Conservation (phyloP, 345 rosid species). For the Citrus reticulata region DNA sequence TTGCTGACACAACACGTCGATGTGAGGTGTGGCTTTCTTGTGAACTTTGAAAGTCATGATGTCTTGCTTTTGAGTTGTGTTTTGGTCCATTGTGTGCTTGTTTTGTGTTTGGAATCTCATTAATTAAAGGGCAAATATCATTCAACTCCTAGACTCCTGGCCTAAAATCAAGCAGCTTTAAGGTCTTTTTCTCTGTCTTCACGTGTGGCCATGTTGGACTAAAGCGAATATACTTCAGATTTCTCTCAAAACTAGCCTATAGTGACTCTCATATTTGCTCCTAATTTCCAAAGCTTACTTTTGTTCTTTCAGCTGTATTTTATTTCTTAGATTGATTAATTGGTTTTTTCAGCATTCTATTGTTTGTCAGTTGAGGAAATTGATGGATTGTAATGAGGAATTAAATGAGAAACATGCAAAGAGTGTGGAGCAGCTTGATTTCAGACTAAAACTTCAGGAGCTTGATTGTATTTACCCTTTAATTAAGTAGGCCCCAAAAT, state of each 20-base stretch:
- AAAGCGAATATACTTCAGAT: too few species aligned
- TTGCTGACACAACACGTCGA: slow-evolving; percentile 81
- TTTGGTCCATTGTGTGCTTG: not conserved
- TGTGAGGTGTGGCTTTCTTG: slow-evolving; percentile 64
- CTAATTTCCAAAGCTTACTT: too few species aligned
- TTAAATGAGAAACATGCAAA: not conserved
- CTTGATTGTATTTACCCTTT: not conserved
- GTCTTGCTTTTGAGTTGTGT: not conserved
- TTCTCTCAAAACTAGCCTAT: too few species aligned
- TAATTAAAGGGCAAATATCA: not conserved
- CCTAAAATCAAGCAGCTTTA: not conserved
- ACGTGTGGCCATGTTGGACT: too few species aligned
- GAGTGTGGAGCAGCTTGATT: not conserved
- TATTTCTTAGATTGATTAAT: not conserved
- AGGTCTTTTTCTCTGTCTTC: too few species aligned
- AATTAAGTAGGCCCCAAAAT: not conserved
- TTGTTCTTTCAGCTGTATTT: not conserved
- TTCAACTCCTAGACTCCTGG: not conserved
- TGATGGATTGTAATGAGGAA: not conserved
- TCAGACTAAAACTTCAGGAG: not conserved
- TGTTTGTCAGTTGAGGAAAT: not conserved
- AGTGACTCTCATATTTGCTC: too few species aligned
- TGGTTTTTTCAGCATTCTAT: not conserved
- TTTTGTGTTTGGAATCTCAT: not conserved
- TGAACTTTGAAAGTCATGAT: not conserved